Percentiles rank a stretch among this genome's conserved stretches.
phyloP scores from a whole-genome alignment of 2,329 filamentous ascomycete genomes.

The Sphaerulina vaccinii region DNA sequence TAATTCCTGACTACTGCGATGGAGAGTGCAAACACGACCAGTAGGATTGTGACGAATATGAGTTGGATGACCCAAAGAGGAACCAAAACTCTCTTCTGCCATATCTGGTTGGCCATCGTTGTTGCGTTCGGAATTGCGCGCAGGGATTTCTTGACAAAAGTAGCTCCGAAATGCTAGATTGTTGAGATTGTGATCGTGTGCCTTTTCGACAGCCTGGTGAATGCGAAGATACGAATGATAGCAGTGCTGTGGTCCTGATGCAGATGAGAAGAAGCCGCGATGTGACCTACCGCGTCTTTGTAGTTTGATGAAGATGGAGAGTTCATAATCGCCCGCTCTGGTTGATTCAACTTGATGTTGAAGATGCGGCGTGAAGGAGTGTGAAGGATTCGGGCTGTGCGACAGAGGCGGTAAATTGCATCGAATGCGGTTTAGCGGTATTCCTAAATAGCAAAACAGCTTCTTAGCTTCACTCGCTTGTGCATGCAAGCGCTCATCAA shows the following conservation, averaged over 20 bases:
- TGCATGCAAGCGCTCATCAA: neutral
- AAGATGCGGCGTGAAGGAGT: conserved; percentile 3
- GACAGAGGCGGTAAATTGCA: neutral
- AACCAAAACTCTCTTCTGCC: conserved; percentile 32
- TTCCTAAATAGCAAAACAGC: neutral
- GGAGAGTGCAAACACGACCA: conserved; percentile 11
- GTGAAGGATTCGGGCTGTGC: conserved; percentile 12
- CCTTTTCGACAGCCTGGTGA: conserved; percentile 1
- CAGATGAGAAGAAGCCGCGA: neutral
- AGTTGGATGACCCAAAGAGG: conserved; percentile 33
- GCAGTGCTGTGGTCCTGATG: too few relatives aligned
- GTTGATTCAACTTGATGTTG: neutral
- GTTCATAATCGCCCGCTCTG: neutral
- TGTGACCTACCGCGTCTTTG: neutral
- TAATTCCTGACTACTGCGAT: conserved; percentile 9
- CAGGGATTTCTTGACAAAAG: conserved; percentile 2
- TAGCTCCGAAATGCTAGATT: conserved; percentile 2
- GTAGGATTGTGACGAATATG: conserved; percentile 21
- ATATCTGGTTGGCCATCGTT: conserved; percentile 28
- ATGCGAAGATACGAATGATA: neutral
- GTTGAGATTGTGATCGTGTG: conserved; percentile 7
- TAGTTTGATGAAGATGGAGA: neutral
- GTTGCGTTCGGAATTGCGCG: neutral
- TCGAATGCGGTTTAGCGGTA: conserved; percentile 1
- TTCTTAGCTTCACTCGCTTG: neutral